Conservation (phyloP, 108 stramenopile genomes). For the Bacterosira constricta region DNA sequence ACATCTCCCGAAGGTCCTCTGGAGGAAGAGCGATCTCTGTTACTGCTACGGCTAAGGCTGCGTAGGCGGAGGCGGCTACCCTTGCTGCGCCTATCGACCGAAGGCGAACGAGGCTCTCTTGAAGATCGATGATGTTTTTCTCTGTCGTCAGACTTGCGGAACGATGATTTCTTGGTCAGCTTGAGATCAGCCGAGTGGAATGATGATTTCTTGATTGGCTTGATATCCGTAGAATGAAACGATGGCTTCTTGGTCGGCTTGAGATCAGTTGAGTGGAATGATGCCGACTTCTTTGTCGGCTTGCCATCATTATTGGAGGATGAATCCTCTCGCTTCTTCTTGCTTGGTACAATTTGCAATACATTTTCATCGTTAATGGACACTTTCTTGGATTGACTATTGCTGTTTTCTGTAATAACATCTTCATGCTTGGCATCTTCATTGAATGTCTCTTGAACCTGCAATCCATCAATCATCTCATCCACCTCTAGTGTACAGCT, state of each 20-base stretch:
- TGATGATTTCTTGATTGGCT: too few relatives aligned
- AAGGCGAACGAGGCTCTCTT: too few relatives aligned
- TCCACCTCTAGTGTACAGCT: too few relatives aligned
- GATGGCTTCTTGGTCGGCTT: too few relatives aligned
- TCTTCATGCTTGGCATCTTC: not conserved
- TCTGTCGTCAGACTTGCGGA: too few relatives aligned
- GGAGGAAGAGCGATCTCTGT: not conserved
- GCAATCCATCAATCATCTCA: not conserved
- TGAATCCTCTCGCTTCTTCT: not conserved
- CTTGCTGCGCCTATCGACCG: not conserved
- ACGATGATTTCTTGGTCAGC: too few relatives aligned
- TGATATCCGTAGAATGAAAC: too few relatives aligned
- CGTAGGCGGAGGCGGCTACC: not conserved
- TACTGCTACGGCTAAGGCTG: not conserved
- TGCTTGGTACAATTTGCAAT: not conserved
- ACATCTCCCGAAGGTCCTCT: too few relatives aligned
- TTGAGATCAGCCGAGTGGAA: too few relatives aligned
- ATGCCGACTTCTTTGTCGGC: too few relatives aligned
- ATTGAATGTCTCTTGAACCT: not conserved
- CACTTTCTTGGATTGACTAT: not conserved
- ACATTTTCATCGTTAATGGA: not conserved
- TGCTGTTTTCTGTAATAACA: not conserved
- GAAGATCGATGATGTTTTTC: too few relatives aligned
- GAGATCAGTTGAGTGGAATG: too few relatives aligned
- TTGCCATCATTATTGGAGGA: not conserved